A percentile compares a stretch with the other conserved stretches of the same genome.
Conservation (phyloP, 179 eudicot species). For the Drosera spatulata region DNA sequence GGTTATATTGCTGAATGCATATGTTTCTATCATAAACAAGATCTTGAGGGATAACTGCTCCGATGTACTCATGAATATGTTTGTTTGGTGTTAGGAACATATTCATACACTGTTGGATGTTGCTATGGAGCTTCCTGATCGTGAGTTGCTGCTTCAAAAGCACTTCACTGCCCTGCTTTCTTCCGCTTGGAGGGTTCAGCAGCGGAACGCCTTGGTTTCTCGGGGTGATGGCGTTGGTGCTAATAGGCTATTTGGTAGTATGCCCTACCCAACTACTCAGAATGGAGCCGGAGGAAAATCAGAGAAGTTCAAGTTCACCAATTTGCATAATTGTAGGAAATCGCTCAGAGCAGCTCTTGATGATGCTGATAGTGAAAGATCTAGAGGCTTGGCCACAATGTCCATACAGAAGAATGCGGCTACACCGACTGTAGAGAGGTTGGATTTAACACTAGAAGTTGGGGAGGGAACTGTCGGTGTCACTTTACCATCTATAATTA, state of each 20-base stretch:
- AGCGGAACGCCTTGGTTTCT: constrained; percentile 17
- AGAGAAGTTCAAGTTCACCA: constrained; percentile 34
- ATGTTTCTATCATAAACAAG: too few species aligned
- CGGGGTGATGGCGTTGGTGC: constrained; percentile 33
- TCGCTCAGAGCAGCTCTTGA: constrained; percentile 51
- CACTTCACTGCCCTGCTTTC: constrained; percentile 76
- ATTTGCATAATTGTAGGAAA: constrained; percentile 32
- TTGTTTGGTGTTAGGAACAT: constrained; percentile 51
- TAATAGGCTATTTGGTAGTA: constrained; percentile 31
- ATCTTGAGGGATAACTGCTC: too few species aligned
- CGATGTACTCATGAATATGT: too few species aligned
- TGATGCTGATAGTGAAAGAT: constrained; percentile 22
- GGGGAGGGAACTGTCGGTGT: constrained; percentile 15
- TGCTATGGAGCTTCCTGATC: constrained; percentile 66
- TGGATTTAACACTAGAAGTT: constrained; percentile 63
- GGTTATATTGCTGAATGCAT: too few species aligned
- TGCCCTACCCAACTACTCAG: constrained; percentile 22
- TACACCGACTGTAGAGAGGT: constrained; percentile 25
- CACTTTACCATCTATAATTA: constrained; percentile 47
- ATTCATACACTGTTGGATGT: constrained; percentile 60
- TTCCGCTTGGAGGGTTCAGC: constrained; percentile 62
- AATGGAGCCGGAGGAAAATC: constrained; percentile 18
- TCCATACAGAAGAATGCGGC: constrained; percentile 29
- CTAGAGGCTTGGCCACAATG: constrained; percentile 18
- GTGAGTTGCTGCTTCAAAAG: constrained; percentile 72